Conservation (phyloP, 495 filamentous ascomycete species). For the Astrothelium macrocarpum region DNA sequence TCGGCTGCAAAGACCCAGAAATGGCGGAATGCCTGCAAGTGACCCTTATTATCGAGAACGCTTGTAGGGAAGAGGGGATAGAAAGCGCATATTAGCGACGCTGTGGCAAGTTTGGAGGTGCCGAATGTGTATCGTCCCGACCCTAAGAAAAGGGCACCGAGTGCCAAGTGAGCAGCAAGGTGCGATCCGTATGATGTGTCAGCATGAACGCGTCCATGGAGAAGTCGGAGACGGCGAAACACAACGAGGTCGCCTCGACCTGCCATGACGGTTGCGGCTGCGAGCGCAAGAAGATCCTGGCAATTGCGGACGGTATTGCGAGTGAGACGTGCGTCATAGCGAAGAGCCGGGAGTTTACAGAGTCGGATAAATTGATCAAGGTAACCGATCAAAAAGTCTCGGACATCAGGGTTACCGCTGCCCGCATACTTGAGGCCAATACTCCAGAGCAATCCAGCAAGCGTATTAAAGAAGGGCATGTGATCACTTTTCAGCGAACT, state of each 20-base stretch:
- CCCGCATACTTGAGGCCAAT: conserved; percentile 81
- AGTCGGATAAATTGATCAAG: conserved; percentile 81
- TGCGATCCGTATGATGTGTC: conserved; percentile 90
- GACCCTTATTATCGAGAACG: conserved; percentile 85
- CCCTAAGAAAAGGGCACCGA: conserved; percentile 84
- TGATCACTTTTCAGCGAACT: conserved; percentile 58
- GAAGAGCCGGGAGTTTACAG: conserved; percentile 52
- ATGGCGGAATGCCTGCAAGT: conserved; percentile 94
- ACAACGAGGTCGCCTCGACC: conserved; percentile 83
- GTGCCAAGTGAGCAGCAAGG: conserved; percentile 81
- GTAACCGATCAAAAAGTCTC: conserved; percentile 74
- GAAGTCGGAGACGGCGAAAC: conserved; percentile 77
- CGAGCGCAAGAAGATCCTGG: conserved; percentile 72
- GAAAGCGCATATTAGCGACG: conserved; percentile 79
- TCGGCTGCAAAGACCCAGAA: conserved; percentile 95
- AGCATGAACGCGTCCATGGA: conserved; percentile 78
- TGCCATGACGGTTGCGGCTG: conserved; percentile 84
- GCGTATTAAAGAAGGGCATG: conserved; percentile 85
- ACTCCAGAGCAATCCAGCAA: conserved; percentile 78
- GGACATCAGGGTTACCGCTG: conserved; percentile 58
- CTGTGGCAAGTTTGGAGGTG: conserved; percentile 77
- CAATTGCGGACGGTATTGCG: conserved; percentile 79
- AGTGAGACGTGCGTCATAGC: conserved; percentile 73
- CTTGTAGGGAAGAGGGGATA: conserved; percentile 85
- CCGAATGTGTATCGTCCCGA: conserved; percentile 87